Evolutionary conservation across 2,329 filamentous ascomycete genomes (phyloP).

Genomic region (Cladosporium sp.): DNA sequence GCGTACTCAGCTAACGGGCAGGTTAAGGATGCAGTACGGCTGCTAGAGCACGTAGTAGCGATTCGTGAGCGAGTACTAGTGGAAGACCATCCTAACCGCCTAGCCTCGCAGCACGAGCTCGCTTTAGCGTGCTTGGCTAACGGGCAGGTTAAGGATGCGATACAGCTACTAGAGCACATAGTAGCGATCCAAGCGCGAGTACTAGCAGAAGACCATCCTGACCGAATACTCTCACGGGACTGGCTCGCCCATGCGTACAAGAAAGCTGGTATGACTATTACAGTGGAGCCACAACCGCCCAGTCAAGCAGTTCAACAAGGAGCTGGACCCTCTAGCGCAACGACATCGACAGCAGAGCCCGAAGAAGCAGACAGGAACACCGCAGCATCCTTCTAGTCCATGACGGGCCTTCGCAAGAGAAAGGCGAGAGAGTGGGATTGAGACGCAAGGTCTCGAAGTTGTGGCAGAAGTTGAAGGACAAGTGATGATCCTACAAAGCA

Average conservation of each 20-base stretch:
- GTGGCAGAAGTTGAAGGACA: background rate
- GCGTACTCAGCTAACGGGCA: constrained; percentile 24
- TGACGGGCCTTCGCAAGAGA: background rate
- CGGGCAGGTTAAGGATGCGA: constrained; percentile 25
- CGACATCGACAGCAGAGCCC: background rate
- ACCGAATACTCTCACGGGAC: background rate
- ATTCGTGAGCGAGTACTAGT: background rate
- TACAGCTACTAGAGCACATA: constrained; percentile 29
- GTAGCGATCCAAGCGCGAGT: constrained; percentile 12
- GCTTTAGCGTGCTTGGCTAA: too few relatives aligned
- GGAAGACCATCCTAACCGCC: too few relatives aligned
- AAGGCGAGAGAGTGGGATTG: background rate
- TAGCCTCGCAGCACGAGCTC: too few relatives aligned
- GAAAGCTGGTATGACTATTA: too few relatives aligned
- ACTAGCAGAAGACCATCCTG: background rate
- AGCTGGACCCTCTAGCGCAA: background rate
- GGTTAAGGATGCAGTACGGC: background rate
- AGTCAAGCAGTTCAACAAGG: background rate
- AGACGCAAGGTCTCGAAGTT: background rate
- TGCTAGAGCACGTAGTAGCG: background rate
- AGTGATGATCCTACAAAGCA: background rate
- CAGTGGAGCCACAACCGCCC: background rate
- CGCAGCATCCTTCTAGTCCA: background rate
- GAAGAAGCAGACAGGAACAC: too few relatives aligned
- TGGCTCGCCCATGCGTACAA: background rate